Conservation (phyloP, 495 filamentous ascomycete genomes). For the Hypoxylon rickii region DNA sequence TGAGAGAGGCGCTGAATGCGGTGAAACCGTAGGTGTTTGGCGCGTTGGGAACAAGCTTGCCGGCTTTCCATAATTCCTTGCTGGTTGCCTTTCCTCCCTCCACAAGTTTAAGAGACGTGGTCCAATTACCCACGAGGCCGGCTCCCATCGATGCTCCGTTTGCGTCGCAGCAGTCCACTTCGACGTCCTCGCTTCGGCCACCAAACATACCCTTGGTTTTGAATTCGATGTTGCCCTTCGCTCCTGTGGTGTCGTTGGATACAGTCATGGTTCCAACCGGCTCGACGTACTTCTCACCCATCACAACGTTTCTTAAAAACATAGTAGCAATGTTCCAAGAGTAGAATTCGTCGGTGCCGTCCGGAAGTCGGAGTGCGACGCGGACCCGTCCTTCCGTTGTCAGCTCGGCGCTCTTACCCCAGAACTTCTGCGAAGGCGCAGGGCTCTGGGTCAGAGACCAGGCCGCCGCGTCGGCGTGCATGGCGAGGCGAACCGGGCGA, state of each 20-base stretch:
- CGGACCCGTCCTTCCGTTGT: conserved; percentile 86
- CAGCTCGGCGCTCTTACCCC: conserved; percentile 94
- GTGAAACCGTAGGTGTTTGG: conserved; percentile 84
- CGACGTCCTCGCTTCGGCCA: conserved; percentile 88
- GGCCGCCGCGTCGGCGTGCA: conserved; percentile 80
- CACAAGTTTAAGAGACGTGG: conserved; percentile 64
- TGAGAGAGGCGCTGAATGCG: conserved; percentile 80
- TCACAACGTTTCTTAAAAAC: conserved; percentile 94
- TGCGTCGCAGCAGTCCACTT: conserved; percentile 68
- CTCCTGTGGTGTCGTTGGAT: conserved; percentile 76
- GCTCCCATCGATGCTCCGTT: conserved; percentile 64
- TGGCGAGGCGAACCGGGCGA: conserved; percentile 87
- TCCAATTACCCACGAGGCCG: conserved; percentile 83
- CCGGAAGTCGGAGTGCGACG: conserved; percentile 63
- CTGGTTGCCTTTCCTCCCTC: conserved; percentile 60
- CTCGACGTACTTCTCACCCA: conserved; percentile 97
- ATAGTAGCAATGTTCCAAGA: conserved; percentile 83
- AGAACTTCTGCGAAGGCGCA: conserved; percentile 92
- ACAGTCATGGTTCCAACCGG: conserved; percentile 87
- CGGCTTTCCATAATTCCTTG: conserved; percentile 76
- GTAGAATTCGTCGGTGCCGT: conserved; percentile 74
- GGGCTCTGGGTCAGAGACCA: conserved; percentile 90
- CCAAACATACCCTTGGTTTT: conserved; percentile 95
- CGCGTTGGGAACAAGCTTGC: conserved; percentile 73
- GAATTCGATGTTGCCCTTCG: conserved; percentile 81